Percentiles rank a stretch among this genome's conserved stretches.
Evolutionary conservation across 345 rosid genomes (phyloP).

Genomic region (Brassica carinata): DNA sequence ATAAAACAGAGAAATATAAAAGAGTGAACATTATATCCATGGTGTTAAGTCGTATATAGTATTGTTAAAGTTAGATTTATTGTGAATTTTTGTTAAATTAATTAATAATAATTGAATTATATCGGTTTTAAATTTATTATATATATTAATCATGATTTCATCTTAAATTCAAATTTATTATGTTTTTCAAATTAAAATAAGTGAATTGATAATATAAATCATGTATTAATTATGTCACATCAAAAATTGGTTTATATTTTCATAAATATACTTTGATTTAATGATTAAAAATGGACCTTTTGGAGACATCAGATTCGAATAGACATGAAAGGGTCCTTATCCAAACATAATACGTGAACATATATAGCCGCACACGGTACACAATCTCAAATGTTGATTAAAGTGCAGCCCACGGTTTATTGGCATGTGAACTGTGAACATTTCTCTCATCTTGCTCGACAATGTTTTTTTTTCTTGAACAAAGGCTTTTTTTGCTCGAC

Average conservation of each 20-base stretch:
- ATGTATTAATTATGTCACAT: background rate
- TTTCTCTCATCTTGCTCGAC: constrained; percentile 17
- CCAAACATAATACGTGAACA: constrained; percentile 6
- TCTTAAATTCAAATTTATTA: no score
- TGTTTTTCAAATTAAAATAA: no score
- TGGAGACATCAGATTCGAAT: background rate
- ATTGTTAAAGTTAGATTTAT: background rate
- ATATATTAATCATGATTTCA: background rate
- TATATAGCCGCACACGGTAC: constrained; percentile 13
- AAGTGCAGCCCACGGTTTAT: constrained; percentile 36
- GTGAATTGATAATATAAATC: background rate
- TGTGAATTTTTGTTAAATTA: background rate
- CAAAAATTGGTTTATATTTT: background rate
- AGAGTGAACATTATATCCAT: no score
- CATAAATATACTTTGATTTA: background rate
- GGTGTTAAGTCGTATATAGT: no score
- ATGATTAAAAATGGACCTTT: background rate
- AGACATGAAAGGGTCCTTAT: constrained; percentile 10
- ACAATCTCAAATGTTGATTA: constrained; percentile 10
- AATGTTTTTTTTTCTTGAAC: background rate
- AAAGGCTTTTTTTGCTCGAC: background rate
- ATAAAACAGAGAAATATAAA: no score
- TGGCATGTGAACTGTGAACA: constrained; percentile 33
- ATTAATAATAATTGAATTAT: no score
- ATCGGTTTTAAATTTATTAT: background rate